Evolutionary conservation across 2,329 filamentous ascomycete genomes (phyloP).

Genomic region (Neofusicoccum ribis): DNA sequence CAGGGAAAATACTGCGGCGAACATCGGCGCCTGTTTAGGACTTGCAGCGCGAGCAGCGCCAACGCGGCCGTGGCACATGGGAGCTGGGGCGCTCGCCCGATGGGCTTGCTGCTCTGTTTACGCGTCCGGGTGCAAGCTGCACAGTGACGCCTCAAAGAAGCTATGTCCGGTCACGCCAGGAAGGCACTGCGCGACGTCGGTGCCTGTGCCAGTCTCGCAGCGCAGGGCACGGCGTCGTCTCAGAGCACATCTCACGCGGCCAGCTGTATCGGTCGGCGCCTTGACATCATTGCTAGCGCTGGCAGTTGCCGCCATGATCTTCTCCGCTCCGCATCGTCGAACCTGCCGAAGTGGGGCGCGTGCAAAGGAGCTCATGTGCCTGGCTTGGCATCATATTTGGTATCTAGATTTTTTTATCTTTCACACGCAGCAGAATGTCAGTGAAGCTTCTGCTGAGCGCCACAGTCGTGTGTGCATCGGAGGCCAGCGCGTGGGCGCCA

Average conservation of each 20-base stretch:
- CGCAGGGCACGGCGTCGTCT: no score
- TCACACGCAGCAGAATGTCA: not conserved
- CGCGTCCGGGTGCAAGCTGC: no score
- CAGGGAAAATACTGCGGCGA: not conserved
- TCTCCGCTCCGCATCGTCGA: not conserved
- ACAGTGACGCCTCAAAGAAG: no score
- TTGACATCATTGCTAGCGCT: not conserved
- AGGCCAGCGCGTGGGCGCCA: not conserved
- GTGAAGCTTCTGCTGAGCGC: not conserved
- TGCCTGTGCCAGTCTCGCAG: no score
- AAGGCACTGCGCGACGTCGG: no score
- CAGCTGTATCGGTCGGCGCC: not conserved
- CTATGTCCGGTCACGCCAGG: no score
- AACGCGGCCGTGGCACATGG: not conserved
- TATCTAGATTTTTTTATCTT: not conserved
- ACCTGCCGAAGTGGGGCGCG: not conserved
- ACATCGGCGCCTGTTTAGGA: not conserved
- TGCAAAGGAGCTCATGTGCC: not conserved
- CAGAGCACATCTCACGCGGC: not conserved
- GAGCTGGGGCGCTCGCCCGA: no score
- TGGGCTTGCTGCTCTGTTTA: no score
- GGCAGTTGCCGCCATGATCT: not conserved
- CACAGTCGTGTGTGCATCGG: not conserved
- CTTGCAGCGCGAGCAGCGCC: not conserved
- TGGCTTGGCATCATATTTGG: slow-evolving; percentile 5